Evolutionary conservation across 495 filamentous ascomycete genomes (phyloP), one percentile per base, ranked within the genome.

Genomic region (Talaromyces borbonicus): DNA sequence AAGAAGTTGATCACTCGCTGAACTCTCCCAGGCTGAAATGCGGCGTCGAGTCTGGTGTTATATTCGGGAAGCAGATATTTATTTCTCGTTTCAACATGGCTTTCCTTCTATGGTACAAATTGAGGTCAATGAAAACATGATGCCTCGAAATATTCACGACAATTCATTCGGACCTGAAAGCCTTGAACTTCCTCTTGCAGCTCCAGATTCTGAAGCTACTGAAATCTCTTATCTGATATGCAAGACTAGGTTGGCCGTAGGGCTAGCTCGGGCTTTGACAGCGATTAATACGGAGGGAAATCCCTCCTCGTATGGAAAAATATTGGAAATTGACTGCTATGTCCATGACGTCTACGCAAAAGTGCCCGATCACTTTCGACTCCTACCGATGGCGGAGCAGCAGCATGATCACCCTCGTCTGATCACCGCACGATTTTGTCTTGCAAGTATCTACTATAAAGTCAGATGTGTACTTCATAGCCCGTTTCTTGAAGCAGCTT

Each of bases 311-410:
- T 38, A 19, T 71, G 35, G 22, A 38, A 38, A 20, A 5, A 20
- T 22, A 22, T 38, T 38, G 16, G 35, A 22, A 4, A 38, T 72
- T 7, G 57, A 64, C 46, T 46, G 54, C 14, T 64, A 68, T 41
- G 54, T 72, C 22, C 52, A 52, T 14, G 24, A 48, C 18, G 49
- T 39, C 11, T 59, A 53, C 33, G 47, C 40, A 9, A 39, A 18
- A 6, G 50, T 46, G 1, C 56, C 49, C 16, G 37, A 41, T 4
- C 41, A 36, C 52, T 5, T 42, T 54, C 1, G 38, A 47, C 23
- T 88, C 12, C 78, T 79, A 26, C 72, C 81, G 0, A 71, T 92
- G 22, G 78, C 83, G 33, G 83, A 88, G 48, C 78, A 38, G 16
- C 35, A 38, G 35, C 35, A 38, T 38, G 35, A 38, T 38, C 35